Conservation (phyloP, 805 yeast species). For the Clavispora phyllophila region DNA sequence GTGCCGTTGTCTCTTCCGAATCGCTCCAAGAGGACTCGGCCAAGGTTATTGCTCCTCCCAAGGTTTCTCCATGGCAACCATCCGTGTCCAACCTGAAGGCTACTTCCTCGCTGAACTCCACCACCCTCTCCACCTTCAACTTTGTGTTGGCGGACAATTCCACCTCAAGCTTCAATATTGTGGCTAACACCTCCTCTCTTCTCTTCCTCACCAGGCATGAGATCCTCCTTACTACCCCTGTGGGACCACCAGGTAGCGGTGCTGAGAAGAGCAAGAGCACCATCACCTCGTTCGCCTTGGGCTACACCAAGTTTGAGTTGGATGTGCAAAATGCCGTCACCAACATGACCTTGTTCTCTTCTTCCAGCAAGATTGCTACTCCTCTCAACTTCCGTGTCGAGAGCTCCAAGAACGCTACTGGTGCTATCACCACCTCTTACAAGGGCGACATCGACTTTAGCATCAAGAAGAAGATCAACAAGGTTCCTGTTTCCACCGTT, state of each 20-base stretch:
- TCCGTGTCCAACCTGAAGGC: slow-evolving; percentile 16
- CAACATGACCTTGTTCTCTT: not conserved
- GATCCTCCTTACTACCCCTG: not conserved
- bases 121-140: slow-evolving; percentile 17
- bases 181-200: slow-evolving; percentile 2
- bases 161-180: slow-evolving; percentile 14
- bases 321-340: slow-evolving; percentile 1
- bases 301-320: not conserved
- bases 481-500: not conserved
- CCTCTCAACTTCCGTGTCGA: not conserved
- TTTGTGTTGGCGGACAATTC: slow-evolving; percentile 21
- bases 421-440: not conserved
- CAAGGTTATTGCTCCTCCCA: slow-evolving; percentile 19
- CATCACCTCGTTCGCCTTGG: not conserved
- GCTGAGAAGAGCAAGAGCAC: not conserved
- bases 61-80: slow-evolving; percentile 17
- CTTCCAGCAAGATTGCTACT: not conserved
- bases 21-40: slow-evolving; percentile 17
- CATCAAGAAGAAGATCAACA: not conserved
- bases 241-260: slow-evolving; percentile 3
- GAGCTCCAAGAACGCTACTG: not conserved
- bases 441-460: not conserved
- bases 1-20: slow-evolving; percentile 11
- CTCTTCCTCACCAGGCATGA: slow-evolving; percentile 4
- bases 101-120: slow-evolving; percentile 11